phyloP scores from a whole-genome alignment of 2,329 filamentous ascomycete genomes.

The Neoascochyta sp. region DNA sequence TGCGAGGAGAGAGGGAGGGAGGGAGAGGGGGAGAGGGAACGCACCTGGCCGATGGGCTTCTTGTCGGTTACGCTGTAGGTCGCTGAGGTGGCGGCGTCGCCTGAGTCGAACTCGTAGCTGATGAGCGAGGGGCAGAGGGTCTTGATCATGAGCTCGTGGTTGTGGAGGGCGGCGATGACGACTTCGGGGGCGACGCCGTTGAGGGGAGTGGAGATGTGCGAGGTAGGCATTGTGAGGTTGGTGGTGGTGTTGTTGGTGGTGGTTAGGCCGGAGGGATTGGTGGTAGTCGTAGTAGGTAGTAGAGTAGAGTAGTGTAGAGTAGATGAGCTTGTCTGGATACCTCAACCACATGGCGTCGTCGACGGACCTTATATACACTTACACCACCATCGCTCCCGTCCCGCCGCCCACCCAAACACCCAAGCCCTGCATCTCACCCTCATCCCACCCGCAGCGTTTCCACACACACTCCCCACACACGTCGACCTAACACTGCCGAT shows the following conservation, averaged over 20 bases:
- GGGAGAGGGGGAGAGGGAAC: background rate
- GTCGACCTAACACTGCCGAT: constrained; percentile 7
- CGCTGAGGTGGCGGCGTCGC: constrained; percentile 26
- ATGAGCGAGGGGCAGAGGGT: constrained; percentile 37
- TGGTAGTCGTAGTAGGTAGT: background rate
- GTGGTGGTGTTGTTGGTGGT: constrained; percentile 1
- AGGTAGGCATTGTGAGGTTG: constrained; percentile 33
- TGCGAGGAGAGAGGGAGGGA: background rate
- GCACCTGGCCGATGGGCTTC: constrained; percentile 39
- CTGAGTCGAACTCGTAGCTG: constrained; percentile 33
- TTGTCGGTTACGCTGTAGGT: constrained; percentile 39
- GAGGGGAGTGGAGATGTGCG: constrained; percentile 36
- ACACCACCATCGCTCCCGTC: constrained; percentile 3
- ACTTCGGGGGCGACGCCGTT: constrained; percentile 17
- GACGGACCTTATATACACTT: constrained; percentile 10
- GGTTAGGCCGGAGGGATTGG: background rate
- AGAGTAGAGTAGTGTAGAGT: constrained; percentile 5
- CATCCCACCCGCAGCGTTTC: constrained; percentile 4
- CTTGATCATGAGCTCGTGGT: constrained; percentile 41
- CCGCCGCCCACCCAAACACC: constrained; percentile 3
- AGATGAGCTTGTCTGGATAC: constrained; percentile 5
- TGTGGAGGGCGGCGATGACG: constrained; percentile 38
- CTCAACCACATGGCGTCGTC: constrained; percentile 1
- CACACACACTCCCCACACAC: constrained; percentile 4
- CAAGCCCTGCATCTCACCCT: constrained; percentile 6